Evolutionary conservation across 192 early-diverging fungal genomes (phyloP).

Genomic region (Chytriomyces hyalinus): DNA sequence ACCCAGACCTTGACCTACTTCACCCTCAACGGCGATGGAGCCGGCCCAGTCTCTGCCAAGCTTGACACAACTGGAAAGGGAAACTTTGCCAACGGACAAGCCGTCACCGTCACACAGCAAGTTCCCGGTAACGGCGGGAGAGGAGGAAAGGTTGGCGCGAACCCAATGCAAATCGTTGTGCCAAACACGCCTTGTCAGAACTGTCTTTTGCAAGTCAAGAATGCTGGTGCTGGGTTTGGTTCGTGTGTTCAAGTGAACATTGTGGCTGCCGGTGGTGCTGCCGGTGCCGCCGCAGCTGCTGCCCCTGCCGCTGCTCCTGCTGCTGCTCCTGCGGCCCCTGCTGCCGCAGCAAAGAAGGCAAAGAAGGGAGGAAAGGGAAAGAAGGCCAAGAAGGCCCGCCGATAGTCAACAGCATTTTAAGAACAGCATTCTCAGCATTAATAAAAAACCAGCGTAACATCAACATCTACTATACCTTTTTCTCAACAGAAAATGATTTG

Average conservation of each 20-base stretch:
- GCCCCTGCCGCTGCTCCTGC: conserved; percentile 26
- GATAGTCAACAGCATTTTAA: no score
- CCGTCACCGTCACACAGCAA: conserved; percentile 7
- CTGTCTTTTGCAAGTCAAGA: neutral
- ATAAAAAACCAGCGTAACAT: no score
- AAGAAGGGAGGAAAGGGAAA: no score
- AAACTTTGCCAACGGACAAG: conserved; percentile 10
- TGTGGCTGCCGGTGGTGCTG: conserved; percentile 32
- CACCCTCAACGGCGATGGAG: conserved; percentile 3
- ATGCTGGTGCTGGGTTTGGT: neutral
- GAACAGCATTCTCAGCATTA: no score
- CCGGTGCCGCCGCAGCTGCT: conserved; percentile 21
- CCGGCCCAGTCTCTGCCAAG: neutral
- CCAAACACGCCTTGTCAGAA: conserved; percentile 2
- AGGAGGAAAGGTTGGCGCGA: neutral
- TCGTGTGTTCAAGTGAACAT: conserved; percentile 1
- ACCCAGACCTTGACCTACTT: conserved; percentile 6
- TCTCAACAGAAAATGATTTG: no score
- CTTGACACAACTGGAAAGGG: conserved; percentile 18
- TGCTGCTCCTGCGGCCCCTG: neutral
- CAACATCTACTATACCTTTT: no score
- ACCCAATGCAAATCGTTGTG: neutral
- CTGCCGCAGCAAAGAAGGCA: no score
- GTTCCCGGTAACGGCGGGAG: neutral
- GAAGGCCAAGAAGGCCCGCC: no score